Evolutionary conservation across 306 rosid genomes (phyloP).

Genomic region (Trifolium subterraneum): DNA sequence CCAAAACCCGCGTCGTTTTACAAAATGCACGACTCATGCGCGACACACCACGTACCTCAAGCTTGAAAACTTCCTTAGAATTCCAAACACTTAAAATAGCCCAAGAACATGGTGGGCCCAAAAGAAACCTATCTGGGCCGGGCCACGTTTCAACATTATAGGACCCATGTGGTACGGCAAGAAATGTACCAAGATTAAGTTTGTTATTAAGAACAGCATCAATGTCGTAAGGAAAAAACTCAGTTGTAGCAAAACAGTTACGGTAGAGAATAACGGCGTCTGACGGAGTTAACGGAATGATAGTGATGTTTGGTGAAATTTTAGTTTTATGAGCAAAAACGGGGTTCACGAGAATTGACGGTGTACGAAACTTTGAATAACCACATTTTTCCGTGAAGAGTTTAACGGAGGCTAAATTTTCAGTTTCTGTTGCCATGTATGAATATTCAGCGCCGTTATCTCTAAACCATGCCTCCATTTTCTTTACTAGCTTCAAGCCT

Average conservation of each 20-base stretch:
- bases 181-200: slow-evolving; percentile 80
- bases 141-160: slow-evolving; percentile 50
- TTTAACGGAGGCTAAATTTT: slow-evolving; percentile 77
- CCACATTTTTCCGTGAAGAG: slow-evolving; percentile 95
- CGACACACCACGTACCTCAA: slow-evolving; percentile 82
- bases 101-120: slow-evolving; percentile 83
- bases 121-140: slow-evolving; percentile 64
- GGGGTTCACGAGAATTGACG: slow-evolving; percentile 84
- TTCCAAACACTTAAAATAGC: slow-evolving; percentile 91
- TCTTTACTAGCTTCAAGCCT: slow-evolving; percentile 67
- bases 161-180: slow-evolving; percentile 73
- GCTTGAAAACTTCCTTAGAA: slow-evolving; percentile 73
- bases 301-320: slow-evolving; percentile 48
- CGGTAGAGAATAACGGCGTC: slow-evolving; percentile 84
- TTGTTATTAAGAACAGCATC: slow-evolving; percentile 73
- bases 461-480: slow-evolving; percentile 78
- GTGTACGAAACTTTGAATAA: slow-evolving; percentile 84
- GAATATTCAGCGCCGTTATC: slow-evolving; percentile 84
- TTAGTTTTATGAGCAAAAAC: slow-evolving; percentile 71
- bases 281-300: slow-evolving; percentile 57
- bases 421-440: slow-evolving; percentile 88
- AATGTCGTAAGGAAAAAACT: slow-evolving; percentile 93
- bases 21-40: slow-evolving; percentile 56
- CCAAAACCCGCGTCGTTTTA: slow-evolving; percentile 69
- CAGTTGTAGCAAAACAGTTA: slow-evolving; percentile 72